phyloP scores from a whole-genome alignment of 2,329 filamentous ascomycete species.

The Cadophora malorum region DNA sequence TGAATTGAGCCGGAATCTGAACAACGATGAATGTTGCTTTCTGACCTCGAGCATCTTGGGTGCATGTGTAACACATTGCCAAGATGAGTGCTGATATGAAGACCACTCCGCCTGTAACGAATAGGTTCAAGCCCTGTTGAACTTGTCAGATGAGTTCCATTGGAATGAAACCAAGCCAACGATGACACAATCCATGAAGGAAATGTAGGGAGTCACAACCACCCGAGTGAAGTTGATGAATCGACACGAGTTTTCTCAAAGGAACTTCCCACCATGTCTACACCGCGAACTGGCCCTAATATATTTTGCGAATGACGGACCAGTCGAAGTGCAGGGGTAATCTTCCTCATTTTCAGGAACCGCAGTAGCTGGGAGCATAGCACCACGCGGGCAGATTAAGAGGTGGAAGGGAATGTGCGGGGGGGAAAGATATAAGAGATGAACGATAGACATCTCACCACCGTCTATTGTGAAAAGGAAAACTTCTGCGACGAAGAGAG shows the following conservation, averaged over 20 bases:
- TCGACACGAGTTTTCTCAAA: conserved; percentile 57
- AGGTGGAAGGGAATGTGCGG: conserved; percentile 52
- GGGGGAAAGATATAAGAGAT: conserved; percentile 26
- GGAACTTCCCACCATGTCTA: conserved; percentile 62
- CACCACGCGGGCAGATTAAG: conserved; percentile 66
- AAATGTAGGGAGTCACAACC: conserved; percentile 49
- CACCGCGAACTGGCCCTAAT: conserved; percentile 57
- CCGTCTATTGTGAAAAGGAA: not conserved
- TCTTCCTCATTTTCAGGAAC: conserved; percentile 67
- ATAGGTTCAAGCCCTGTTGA: conserved; percentile 56
- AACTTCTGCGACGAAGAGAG: conserved; percentile 31
- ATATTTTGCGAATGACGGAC: conserved; percentile 59
- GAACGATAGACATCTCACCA: conserved; percentile 9
- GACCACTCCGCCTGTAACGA: conserved; percentile 55
- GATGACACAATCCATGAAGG: conserved; percentile 26
- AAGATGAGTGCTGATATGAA: conserved; percentile 73
- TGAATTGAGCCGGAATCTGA: conserved; percentile 79
- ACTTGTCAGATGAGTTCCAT: conserved; percentile 33
- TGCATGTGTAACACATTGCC: conserved; percentile 82
- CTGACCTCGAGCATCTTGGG: conserved; percentile 81
- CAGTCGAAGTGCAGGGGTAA: conserved; percentile 60
- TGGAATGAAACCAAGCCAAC: conserved; percentile 21
- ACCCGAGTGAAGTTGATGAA: conserved; percentile 46
- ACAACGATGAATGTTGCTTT: conserved; percentile 83
- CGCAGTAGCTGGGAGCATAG: conserved; percentile 57